These are phyloP conservation scores for Solanum sitiens DNA, from an alignment of 257 asterid genomes.

Conservation along the genomic window DNA sequence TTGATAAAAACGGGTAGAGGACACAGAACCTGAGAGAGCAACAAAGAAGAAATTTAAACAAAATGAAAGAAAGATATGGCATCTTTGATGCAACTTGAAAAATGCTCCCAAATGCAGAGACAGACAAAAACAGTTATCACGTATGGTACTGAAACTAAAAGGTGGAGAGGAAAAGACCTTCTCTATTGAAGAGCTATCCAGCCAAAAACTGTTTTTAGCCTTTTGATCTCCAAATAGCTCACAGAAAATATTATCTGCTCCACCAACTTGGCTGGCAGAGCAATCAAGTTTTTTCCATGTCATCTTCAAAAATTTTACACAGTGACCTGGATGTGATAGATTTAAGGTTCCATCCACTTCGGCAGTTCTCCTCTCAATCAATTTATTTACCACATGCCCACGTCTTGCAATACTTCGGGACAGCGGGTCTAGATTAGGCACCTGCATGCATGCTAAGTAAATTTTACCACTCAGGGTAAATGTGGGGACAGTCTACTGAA, in stretches of 20 bases:
- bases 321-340: constrained; percentile 20
- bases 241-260: constrained; percentile 57
- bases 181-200: constrained; percentile 90
- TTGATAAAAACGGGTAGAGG: neutral
- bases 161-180: constrained; percentile 41
- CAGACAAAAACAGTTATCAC: neutral
- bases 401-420: constrained; percentile 39
- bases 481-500: neutral
- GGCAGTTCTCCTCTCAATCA: constrained; percentile 23
- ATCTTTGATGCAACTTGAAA: neutral
- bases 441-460: constrained; percentile 92
- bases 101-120: neutral
- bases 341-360: constrained; percentile 15
- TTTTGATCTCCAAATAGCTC: constrained; percentile 51
- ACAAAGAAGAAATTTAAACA: neutral
- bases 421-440: constrained; percentile 41
- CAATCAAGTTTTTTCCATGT: constrained; percentile 69
- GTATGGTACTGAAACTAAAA: neutral
- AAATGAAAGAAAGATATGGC: neutral
- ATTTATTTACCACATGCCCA: constrained; percentile 35
- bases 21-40: neutral
- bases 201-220: constrained; percentile 81
- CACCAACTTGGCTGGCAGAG: constrained; percentile 63
- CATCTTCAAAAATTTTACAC: constrained; percentile 46
- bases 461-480: constrained; percentile 77